Conservation (phyloP, 257 asterid genomes). For the Ocimum tenuiflorum region DNA sequence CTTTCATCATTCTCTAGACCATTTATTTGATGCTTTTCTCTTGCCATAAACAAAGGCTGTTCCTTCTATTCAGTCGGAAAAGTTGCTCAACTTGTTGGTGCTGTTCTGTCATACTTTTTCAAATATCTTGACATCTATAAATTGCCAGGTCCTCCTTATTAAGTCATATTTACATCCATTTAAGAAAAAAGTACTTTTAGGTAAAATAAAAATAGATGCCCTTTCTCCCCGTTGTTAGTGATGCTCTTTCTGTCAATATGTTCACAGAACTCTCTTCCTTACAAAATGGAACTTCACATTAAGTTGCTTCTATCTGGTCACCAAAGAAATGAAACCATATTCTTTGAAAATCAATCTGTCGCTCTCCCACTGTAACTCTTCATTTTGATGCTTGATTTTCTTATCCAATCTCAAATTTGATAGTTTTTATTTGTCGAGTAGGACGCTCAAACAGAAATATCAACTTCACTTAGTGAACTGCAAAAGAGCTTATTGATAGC, state of each 20-base stretch:
- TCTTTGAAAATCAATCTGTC: not conserved
- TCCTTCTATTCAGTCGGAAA: not conserved
- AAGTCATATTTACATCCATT: not conserved
- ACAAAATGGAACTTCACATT: not conserved
- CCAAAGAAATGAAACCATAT: not conserved
- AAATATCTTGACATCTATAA: not conserved
- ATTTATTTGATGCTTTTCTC: not conserved
- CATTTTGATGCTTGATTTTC: not conserved
- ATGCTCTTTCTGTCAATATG: not conserved
- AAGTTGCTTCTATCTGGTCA: not conserved
- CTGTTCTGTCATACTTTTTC: not conserved
- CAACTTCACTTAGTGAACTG: constrained; percentile 55
- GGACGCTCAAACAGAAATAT: constrained; percentile 46
- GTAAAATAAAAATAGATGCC: not conserved
- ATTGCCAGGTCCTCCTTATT: not conserved
- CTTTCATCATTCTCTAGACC: not conserved
- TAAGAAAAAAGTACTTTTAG: not conserved
- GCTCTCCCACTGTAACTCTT: not conserved
- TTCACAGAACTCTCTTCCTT: not conserved
- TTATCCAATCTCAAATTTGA: not conserved
- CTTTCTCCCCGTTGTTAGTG: not conserved
- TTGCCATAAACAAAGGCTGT: not conserved
- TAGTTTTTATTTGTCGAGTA: constrained; percentile 21
- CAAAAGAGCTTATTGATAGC: constrained; percentile 46
- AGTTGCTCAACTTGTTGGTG: not conserved